Conservation (phyloP, 1,284 basidiomycete species). For the Naganishia sp. region DNA sequence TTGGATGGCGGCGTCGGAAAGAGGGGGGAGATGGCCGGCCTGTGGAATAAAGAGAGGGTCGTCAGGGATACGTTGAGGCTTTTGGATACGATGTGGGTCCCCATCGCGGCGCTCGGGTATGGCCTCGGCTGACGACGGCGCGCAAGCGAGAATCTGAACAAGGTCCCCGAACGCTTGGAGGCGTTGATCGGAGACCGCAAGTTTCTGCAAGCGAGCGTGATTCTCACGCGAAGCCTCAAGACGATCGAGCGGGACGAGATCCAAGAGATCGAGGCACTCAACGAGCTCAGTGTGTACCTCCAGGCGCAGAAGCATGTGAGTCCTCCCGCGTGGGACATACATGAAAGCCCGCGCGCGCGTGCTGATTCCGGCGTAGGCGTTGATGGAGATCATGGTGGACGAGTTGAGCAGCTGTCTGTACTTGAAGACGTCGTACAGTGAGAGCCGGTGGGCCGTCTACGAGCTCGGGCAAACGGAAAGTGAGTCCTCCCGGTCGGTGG, state of each 20-base stretch:
- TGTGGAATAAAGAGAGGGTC: constrained; percentile 78
- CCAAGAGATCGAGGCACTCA: constrained; percentile 88
- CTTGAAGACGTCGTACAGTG: constrained; percentile 94
- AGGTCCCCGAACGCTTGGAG: constrained; percentile 89
- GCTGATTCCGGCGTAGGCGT: constrained; percentile 59
- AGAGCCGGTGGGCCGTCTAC: constrained; percentile 86
- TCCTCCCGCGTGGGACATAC: constrained; percentile 32
- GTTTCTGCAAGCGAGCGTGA: constrained; percentile 81
- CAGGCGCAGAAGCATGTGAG: constrained; percentile 80
- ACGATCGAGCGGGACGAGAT: constrained; percentile 89
- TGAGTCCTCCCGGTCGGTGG: constrained; percentile 54
- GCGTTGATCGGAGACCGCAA: constrained; percentile 94
- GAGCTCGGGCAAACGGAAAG: constrained; percentile 73
- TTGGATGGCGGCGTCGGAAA: constrained; percentile 42
- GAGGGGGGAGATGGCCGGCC: constrained; percentile 73
- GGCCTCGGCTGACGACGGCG: not conserved
- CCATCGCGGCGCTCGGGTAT: not conserved
- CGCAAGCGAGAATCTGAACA: constrained; percentile 79
- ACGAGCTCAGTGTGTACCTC: constrained; percentile 85
- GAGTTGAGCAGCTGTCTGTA: constrained; percentile 98
- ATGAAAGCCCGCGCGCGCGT: not conserved
- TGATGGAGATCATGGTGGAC: constrained; percentile 90
- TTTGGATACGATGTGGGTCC: constrained; percentile 81
- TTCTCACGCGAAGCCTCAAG: constrained; percentile 86
- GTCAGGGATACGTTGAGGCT: constrained; percentile 88